Evolutionary conservation across 257 asterid genomes (phyloP).

Genomic region (Nicotiana benthamiana): DNA sequence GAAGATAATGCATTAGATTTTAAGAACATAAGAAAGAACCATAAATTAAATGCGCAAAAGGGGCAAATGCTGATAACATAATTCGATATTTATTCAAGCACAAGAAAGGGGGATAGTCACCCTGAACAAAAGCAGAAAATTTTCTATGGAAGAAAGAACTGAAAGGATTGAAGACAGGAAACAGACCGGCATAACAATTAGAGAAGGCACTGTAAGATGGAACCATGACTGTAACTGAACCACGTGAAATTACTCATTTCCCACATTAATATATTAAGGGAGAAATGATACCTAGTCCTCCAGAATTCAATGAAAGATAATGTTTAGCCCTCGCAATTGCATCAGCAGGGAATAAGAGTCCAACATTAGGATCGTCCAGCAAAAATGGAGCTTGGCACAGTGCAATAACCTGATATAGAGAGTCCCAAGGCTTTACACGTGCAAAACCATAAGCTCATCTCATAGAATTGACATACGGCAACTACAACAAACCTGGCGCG

Average conservation of each 20-base stretch:
- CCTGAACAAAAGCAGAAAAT: neutral
- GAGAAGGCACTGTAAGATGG: no score
- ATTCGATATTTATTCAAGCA: neutral
- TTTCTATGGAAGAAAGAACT: neutral
- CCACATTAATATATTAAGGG: neutral
- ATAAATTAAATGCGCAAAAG: neutral
- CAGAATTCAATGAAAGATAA: slow-evolving; percentile 67
- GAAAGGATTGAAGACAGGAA: neutral
- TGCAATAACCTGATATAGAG: slow-evolving; percentile 61
- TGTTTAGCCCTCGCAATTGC: slow-evolving; percentile 91
- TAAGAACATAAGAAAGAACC: neutral
- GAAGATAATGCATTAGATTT: neutral
- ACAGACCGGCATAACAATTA: neutral
- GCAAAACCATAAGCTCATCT: neutral
- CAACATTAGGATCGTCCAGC: slow-evolving; percentile 94
- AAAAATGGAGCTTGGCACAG: slow-evolving; percentile 99
- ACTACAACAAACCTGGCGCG: slow-evolving; percentile 62
- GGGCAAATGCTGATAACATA: neutral
- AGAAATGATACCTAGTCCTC: slow-evolving; percentile 74
- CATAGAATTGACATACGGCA: neutral
- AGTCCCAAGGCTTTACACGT: neutral
- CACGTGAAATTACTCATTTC: neutral
- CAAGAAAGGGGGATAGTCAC: neutral
- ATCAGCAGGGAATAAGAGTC: slow-evolving; percentile 90
- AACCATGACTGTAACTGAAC: no score